Evolutionary conservation across 192 early-diverging fungal species (phyloP).

Genomic region (Allomyces macrogynus): DNA sequence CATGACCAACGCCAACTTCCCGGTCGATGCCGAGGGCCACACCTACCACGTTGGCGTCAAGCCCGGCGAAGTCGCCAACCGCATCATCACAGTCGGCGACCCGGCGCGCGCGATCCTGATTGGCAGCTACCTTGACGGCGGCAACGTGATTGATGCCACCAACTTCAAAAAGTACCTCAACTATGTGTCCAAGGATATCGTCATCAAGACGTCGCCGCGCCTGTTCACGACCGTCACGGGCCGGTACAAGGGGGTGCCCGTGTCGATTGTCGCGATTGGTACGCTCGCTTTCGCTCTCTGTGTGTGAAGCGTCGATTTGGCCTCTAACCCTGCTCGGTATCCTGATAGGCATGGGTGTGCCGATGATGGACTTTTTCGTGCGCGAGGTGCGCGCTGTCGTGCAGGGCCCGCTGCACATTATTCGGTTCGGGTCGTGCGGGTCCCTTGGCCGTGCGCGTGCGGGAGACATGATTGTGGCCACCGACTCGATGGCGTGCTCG

Average conservation of each 20-base stretch:
- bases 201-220: slow-evolving; percentile 32
- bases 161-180: slow-evolving; percentile 6
- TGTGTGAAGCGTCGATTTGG: too few species aligned
- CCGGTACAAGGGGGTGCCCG: slow-evolving; percentile 44
- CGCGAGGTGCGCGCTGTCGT: slow-evolving; percentile 64
- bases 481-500: slow-evolving; percentile 34
- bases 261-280: slow-evolving; percentile 68
- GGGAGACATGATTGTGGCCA: slow-evolving; percentile 52
- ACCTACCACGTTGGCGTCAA: slow-evolving; percentile 70
- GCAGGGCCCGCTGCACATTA: slow-evolving; percentile 52
- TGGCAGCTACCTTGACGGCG: slow-evolving; percentile 34
- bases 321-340: too few species aligned
- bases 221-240: slow-evolving; percentile 77
- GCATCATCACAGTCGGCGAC: slow-evolving; percentile 77
- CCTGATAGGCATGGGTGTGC: slow-evolving; percentile 40
- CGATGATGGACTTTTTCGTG: slow-evolving; percentile 84
- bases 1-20: slow-evolving; percentile 55
- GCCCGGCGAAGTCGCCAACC: slow-evolving; percentile 63
- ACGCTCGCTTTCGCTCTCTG: too few species aligned
- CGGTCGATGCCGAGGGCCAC: slow-evolving; percentile 46
- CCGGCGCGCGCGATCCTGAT: slow-evolving; percentile 44
- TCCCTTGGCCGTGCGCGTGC: slow-evolving; percentile 29
- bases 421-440: slow-evolving; percentile 75
- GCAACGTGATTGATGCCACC: slow-evolving; percentile 9
- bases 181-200: neutral